Evolutionary conservation across 495 filamentous ascomycete genomes (phyloP).

Genomic region (Saxophila tyrrhenica): DNA sequence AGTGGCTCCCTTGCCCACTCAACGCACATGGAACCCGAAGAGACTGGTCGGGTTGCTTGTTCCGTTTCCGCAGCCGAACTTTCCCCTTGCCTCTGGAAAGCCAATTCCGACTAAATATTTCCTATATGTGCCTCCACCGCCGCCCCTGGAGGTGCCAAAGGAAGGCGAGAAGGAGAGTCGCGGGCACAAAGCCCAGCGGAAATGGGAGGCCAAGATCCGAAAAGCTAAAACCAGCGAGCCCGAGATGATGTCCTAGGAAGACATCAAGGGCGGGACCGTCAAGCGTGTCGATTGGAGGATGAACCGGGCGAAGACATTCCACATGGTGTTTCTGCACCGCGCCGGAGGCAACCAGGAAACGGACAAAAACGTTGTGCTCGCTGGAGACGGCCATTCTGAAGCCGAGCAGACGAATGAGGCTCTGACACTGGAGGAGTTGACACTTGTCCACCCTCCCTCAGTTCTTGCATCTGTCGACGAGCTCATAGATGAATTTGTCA

Average conservation of each 20-base stretch:
- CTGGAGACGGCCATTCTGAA: not conserved
- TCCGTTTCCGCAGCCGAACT: slow-evolving; percentile 31
- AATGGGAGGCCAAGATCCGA: slow-evolving; percentile 35
- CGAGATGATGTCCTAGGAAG: slow-evolving; percentile 30
- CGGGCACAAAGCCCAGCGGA: slow-evolving; percentile 31
- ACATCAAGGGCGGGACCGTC: slow-evolving; percentile 30
- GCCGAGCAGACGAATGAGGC: slow-evolving; percentile 13
- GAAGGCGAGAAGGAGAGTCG: slow-evolving; percentile 32
- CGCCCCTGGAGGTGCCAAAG: slow-evolving; percentile 24
- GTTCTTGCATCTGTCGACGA: slow-evolving; percentile 21
- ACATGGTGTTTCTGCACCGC: slow-evolving; percentile 33
- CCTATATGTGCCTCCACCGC: slow-evolving; percentile 32
- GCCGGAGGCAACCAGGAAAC: slow-evolving; percentile 19
- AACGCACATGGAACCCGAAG: slow-evolving; percentile 28
- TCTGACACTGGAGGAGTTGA: slow-evolving; percentile 28
- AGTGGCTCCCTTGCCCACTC: slow-evolving; percentile 6
- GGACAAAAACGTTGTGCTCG: not conserved
- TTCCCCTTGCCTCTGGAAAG: slow-evolving; percentile 15
- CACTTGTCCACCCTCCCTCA: slow-evolving; percentile 29
- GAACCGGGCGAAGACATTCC: slow-evolving; percentile 24
- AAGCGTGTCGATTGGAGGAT: slow-evolving; percentile 30
- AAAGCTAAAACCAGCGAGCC: slow-evolving; percentile 29
- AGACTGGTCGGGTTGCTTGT: slow-evolving; percentile 32
- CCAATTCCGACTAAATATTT: slow-evolving; percentile 30
- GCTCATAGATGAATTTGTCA: slow-evolving; percentile 30